Evolutionary conservation across 352 stramenopile genomes (phyloP), one percentile per base, ranked within the genome.

Genomic region (Phytopythium helicoides): DNA sequence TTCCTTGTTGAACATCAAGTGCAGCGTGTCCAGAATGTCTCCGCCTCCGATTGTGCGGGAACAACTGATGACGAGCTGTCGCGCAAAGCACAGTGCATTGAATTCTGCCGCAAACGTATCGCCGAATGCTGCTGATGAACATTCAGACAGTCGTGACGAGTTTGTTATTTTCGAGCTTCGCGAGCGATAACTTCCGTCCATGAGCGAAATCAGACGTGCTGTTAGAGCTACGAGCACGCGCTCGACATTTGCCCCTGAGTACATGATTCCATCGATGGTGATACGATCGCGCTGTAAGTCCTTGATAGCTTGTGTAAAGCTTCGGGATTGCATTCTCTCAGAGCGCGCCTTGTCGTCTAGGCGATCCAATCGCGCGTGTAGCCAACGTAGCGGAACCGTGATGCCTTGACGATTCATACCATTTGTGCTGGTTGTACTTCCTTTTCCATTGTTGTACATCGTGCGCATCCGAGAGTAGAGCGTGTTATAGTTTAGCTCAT

Each of bases 1-100:
- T 14, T 76, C 56, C 25, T 56, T 75, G 8, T 61, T 58, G 44
- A 89, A 65, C 19, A 86, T 53, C 1, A 84, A 35, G 22, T 86
- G 72, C 35, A 89, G 62, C 3, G 70, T 70, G 48, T 92, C 78
- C 6, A 87, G 59, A 36, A 91, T 87, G 44, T 91, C 81, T 5
- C 76, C 81, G 0, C 76, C 77, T 6, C 77, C 77, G 21, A 86
- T 65, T 3, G 77, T 91, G 5, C 81, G 73, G 21, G 76, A 81
- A 45, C 81, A 86, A 40, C 62, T 71, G 18, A 91, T 64, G 10
- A 91, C 62, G 15, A 91, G 59, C 34, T 84, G 64, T 10, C 62
- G 64, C 5, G 73, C 71, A 39, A 87, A 87, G 6, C 69, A 60
- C 26, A 91, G 50, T n/a, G 77, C 76, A 22, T 68, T 62, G 63